These are phyloP conservation scores for Marchantia polymorpha DNA, from an alignment of 225 moss, liverwort and hornwort genomes.

Conservation along the genomic window DNA sequence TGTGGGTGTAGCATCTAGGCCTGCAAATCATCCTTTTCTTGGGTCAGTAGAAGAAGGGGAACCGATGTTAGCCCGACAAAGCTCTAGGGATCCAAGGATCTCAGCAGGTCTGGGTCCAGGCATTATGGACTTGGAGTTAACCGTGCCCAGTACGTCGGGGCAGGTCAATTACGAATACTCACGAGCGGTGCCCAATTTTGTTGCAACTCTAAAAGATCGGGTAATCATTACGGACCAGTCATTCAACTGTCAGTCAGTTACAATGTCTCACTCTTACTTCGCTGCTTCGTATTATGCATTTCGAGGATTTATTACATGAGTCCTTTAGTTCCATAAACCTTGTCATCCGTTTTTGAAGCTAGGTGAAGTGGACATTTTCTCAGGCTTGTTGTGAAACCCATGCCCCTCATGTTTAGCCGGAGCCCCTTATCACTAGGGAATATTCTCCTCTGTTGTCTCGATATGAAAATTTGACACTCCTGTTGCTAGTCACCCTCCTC, in stretches of 20 bases:
- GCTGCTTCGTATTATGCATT: background rate
- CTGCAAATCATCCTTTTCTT: conserved; percentile 39
- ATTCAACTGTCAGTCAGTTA: background rate
- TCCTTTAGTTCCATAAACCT: background rate
- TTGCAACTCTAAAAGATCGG: conserved; percentile 79
- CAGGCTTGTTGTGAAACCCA: no score
- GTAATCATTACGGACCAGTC: conserved; percentile 27
- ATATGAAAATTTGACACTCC: no score
- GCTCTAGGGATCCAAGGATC: conserved; percentile 78
- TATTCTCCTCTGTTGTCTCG: no score
- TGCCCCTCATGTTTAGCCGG: no score
- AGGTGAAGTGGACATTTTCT: no score
- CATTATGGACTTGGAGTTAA: conserved; percentile 63
- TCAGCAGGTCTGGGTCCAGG: conserved; percentile 71
- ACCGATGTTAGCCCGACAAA: conserved; percentile 46
- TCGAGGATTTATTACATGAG: background rate
- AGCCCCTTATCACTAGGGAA: no score
- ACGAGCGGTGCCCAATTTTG: conserved; percentile 59
- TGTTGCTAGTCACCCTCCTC: no score
- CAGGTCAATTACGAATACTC: conserved; percentile 59
- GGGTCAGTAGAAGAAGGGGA: conserved; percentile 63
- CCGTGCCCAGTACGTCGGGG: conserved; percentile 86
- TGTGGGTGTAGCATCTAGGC: conserved; percentile 34
- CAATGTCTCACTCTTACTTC: no score
- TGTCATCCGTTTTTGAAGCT: background rate